Percentiles rank a stretch among this genome's conserved stretches.
These are phyloP conservation scores for Barnettozyma californica DNA, from an alignment of 805 yeast species.

Conservation along the genomic window DNA sequence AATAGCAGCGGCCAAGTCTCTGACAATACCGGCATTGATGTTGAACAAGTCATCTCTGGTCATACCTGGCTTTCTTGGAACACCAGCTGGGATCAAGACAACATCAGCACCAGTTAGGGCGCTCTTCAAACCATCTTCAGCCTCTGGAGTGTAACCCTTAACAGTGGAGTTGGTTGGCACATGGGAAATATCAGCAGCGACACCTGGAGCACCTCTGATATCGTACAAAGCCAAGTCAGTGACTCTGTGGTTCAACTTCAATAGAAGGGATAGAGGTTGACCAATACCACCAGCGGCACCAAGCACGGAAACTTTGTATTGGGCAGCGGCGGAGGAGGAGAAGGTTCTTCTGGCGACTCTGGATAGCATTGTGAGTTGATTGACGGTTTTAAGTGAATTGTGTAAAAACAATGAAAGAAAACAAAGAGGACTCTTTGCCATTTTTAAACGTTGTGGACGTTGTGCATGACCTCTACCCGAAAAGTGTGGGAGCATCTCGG, in stretches of 20 bases:
- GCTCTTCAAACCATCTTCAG: slow-evolving; percentile 58
- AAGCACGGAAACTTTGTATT: slow-evolving; percentile 2
- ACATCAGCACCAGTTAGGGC: slow-evolving; percentile 80
- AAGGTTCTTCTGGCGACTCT: slow-evolving; percentile 3
- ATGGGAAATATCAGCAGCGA: slow-evolving; percentile 93
- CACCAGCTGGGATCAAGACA: slow-evolving; percentile 87
- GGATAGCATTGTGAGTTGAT: neutral
- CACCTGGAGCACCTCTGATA: slow-evolving; percentile 91
- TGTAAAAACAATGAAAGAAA: neutral
- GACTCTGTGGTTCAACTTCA: slow-evolving; percentile 85
- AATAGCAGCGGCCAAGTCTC: slow-evolving; percentile 66
- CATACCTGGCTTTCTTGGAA: slow-evolving; percentile 88
- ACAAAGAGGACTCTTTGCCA: neutral
- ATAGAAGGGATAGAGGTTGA: slow-evolving; percentile 74
- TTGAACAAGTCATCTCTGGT: slow-evolving; percentile 81
- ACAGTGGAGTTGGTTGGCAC: slow-evolving; percentile 89
- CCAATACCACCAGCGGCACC: slow-evolving; percentile 83
- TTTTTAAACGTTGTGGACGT: neutral
- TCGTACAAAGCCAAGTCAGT: slow-evolving; percentile 84
- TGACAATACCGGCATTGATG: slow-evolving; percentile 77
- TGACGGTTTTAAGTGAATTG: neutral
- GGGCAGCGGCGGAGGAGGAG: slow-evolving; percentile 6
- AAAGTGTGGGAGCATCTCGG: slow-evolving; percentile 1
- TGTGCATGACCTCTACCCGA: neutral
- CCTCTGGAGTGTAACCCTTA: slow-evolving; percentile 81